Conservation (phyloP, 257 asterid species). For the Solanum pimpinellifolium region DNA sequence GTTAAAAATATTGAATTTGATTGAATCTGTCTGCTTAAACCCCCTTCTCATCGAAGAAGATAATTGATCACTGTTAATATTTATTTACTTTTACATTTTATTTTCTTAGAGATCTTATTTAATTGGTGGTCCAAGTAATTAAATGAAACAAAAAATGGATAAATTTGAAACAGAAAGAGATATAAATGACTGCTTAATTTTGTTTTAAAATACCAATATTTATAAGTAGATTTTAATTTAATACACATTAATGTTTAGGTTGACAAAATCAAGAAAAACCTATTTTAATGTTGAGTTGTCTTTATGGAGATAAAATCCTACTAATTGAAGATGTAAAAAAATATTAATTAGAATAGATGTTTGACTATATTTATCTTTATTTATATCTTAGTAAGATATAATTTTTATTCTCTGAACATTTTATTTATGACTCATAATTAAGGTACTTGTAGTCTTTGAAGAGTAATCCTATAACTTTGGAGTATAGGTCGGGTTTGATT, state of each 20-base stretch:
- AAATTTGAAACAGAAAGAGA: not conserved
- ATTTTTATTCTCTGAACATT: not conserved
- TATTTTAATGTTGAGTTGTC: too few relatives aligned
- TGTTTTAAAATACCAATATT: not conserved
- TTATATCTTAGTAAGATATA: too few relatives aligned
- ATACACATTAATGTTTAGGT: not conserved
- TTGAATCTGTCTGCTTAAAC: not conserved
- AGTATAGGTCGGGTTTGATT: too few relatives aligned
- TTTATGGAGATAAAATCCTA: not conserved
- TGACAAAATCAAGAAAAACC: not conserved
- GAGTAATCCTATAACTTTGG: too few relatives aligned
- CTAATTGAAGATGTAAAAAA: not conserved
- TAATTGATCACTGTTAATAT: not conserved
- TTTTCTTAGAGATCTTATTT: not conserved
- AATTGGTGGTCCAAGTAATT: not conserved
- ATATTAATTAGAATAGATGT: too few relatives aligned
- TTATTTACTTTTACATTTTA: not conserved
- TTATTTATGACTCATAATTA: not conserved
- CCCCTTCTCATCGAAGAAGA: not conserved
- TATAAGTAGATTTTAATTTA: not conserved
- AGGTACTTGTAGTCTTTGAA: too few relatives aligned
- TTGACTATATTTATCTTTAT: too few relatives aligned
- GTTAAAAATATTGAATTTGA: too few relatives aligned
- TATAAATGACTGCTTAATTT: not conserved
- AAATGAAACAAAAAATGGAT: not conserved